These are phyloP conservation scores for Elsinoe perseae DNA, from an alignment of 2,329 filamentous ascomycete genomes.

Conservation along the genomic window DNA sequence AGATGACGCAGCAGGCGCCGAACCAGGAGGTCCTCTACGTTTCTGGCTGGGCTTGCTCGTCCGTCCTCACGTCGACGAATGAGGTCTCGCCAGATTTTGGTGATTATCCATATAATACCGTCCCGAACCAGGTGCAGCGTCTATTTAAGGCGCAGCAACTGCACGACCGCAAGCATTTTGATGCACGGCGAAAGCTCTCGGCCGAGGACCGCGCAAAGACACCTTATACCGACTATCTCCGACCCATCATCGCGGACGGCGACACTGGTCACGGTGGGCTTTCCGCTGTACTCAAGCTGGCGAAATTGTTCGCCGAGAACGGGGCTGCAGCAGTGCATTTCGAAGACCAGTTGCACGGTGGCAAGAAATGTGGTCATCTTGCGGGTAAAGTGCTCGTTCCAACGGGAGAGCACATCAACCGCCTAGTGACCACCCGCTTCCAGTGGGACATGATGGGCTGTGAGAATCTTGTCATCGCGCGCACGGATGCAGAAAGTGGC, in stretches of 20 bases:
- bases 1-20: conserved; percentile 97
- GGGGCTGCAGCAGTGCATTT: conserved; percentile 95
- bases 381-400: conserved; percentile 95
- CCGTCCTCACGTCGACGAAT: conserved; percentile 85
- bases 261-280: conserved; percentile 92
- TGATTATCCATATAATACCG: conserved; percentile 98
- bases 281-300: conserved; percentile 87
- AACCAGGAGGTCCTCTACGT: conserved; percentile 95
- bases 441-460: conserved; percentile 98
- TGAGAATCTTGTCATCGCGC: conserved; percentile 89
- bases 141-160: conserved; percentile 94
- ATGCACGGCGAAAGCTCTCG: conserved; percentile 69
- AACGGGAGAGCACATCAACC: conserved; percentile 91
- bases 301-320: conserved; percentile 95
- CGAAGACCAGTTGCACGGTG: conserved; percentile 93
- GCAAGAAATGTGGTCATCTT: conserved; percentile 96
- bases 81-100: conserved; percentile 97
- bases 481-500: conserved; percentile 91
- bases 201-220: conserved; percentile 63
- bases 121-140: conserved; percentile 94
- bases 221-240: conserved; percentile 84
- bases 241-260: conserved; percentile 91
- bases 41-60: conserved; percentile 96
- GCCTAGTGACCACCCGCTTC: conserved; percentile 82
- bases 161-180: conserved; percentile 95